These are phyloP conservation scores for Halenospora varia DNA, from an alignment of 495 filamentous ascomycete genomes.

Conservation along the genomic window DNA sequence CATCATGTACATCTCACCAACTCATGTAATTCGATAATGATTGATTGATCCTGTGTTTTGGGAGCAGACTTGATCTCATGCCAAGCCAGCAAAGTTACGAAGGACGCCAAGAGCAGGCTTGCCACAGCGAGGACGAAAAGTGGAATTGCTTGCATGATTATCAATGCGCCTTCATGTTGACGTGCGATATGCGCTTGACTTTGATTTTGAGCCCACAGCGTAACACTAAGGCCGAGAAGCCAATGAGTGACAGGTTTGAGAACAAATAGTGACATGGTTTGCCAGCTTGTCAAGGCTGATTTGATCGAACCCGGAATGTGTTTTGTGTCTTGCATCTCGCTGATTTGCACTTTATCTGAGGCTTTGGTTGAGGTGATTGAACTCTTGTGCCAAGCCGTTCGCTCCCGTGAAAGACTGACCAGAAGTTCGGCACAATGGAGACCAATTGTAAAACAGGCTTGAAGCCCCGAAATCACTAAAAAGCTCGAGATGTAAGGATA, in stretches of 20 bases:
- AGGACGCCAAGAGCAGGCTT: background rate
- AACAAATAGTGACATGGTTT: constrained; percentile 33
- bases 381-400: constrained; percentile 8
- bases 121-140: background rate
- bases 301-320: constrained; percentile 24
- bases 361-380: background rate
- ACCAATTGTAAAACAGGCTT: background rate
- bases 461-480: background rate
- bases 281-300: constrained; percentile 35
- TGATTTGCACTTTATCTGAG: background rate
- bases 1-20: too few species aligned
- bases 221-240: constrained; percentile 36
- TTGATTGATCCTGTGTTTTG: too few species aligned
- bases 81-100: background rate
- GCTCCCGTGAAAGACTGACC: constrained; percentile 40
- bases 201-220: background rate
- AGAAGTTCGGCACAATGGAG: constrained; percentile 41
- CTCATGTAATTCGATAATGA: too few species aligned
- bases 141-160: background rate
- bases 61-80: too few species aligned
- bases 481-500: background rate
- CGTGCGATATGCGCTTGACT: background rate
- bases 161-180: background rate
- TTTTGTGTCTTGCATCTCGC: background rate
- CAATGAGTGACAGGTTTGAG: constrained; percentile 40